A percentile compares a stretch with the other conserved stretches of the same genome.
phyloP scores from a whole-genome alignment of 805 yeast genomes.

The Wickerhamomyces chambardii region DNA sequence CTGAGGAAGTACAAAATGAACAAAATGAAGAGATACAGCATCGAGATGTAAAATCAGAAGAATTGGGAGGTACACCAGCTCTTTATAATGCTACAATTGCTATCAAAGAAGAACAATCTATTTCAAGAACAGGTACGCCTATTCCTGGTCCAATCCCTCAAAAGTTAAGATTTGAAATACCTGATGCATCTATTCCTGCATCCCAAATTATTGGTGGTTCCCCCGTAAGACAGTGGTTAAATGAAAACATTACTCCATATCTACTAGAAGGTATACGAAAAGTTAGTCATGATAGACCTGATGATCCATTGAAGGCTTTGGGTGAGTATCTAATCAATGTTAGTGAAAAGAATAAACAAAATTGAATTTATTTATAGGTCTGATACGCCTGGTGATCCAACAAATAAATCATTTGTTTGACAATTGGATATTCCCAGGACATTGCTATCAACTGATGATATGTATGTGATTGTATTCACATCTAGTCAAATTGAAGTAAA shows the following conservation, averaged over 20 bases:
- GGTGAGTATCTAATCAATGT: constrained; percentile 44
- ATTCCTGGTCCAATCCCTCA: constrained; percentile 9
- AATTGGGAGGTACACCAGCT: too few species aligned
- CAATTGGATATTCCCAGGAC: too few species aligned
- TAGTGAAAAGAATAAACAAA: constrained; percentile 19
- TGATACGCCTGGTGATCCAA: too few species aligned
- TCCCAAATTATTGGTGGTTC: constrained; percentile 63
- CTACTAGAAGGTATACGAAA: constrained; percentile 54
- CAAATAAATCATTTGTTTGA: too few species aligned
- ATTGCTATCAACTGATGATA: too few species aligned
- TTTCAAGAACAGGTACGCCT: constrained; percentile 1
- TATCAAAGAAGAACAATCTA: neutral
- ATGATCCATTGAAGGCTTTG: constrained; percentile 40
- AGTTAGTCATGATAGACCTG: constrained; percentile 39
- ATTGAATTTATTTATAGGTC: too few species aligned
- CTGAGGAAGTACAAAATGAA: too few species aligned
- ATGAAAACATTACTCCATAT: constrained; percentile 52
- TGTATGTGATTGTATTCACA: too few species aligned
- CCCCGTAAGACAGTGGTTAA: constrained; percentile 59
- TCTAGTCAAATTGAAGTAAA: too few species aligned
- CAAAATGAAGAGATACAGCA: too few species aligned
- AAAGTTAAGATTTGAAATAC: constrained; percentile 13
- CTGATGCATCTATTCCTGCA: constrained; percentile 15
- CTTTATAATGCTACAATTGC: constrained; percentile 1
- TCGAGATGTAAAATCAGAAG: too few species aligned